Evolutionary conservation across 805 yeast species (phyloP), one percentile per base, ranked within the genome.

Genomic region (Lachancea mirantina): DNA sequence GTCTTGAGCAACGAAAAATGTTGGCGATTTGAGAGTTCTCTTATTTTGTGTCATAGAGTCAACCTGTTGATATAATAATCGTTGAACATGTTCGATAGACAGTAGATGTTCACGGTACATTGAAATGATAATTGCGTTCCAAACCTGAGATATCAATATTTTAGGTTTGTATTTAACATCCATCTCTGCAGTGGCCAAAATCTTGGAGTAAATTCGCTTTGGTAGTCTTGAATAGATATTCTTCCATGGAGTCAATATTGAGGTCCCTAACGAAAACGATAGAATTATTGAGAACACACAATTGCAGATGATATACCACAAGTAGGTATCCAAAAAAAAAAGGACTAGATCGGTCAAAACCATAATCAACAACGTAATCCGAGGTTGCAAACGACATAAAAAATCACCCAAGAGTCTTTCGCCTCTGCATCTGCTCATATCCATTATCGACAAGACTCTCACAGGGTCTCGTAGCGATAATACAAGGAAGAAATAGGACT

Each of bases 191-290:
- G 74, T 65, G 3, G 71, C 68, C 8, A 84, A 57, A 2, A 85
- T 64, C 46, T 84, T 84, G 8, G 89, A 72, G 43, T 69, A 70
- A 3, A 84, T 80, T 43, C 94, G 65, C 46, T 78, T 76, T 1
- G 95, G 94, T 18, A 85, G 59, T 30, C 87, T 63, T 4, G 84
- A 71, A 50, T 79, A 84, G 19, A 80, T 72, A 46, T 82, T 83
- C 52, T 83, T 72, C 94, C 94, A 84, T 0, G 95, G 95, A 2
- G 92, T 81, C 80, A 89, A 78, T 8, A 84, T 76, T 0, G 94
- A 82, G 4, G 82, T 77, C 1, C 95, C 95, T 40, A 78, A 66
- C 25, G 78, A 74, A 42, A 78, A 68, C 0, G 92, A 79, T 5
- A 83, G 62, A 34, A 77, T 67, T 4, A 83, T 78, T 0, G 94